These are phyloP conservation scores for Skeletonema tropicum DNA, from an alignment of 108 stramenopile species.

Conservation along the genomic window DNA sequence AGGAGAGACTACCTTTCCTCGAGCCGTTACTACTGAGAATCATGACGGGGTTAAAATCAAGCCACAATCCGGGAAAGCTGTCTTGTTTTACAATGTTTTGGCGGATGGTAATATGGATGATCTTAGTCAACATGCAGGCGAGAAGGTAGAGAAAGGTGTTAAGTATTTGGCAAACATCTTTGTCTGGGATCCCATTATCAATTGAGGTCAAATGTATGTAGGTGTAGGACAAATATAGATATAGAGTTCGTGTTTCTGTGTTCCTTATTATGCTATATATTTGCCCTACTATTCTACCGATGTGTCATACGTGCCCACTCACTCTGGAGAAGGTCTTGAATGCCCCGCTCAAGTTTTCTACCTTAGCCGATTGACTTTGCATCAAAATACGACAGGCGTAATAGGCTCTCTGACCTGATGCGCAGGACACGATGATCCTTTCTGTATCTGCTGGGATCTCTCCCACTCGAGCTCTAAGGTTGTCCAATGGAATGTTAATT, in stretches of 20 bases:
- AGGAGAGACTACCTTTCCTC: conserved; percentile 91
- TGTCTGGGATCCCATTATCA: conserved; percentile 75
- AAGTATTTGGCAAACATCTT: conserved; percentile 88
- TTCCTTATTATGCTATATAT: background rate
- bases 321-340: conserved; percentile 54
- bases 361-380: conserved; percentile 60
- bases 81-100: conserved; percentile 89
- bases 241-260: background rate
- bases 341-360: conserved; percentile 67
- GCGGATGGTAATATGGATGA: conserved; percentile 95
- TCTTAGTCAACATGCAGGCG: conserved; percentile 79
- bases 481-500: conserved; percentile 64
- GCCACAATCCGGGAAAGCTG: conserved; percentile 79
- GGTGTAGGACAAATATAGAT: too few species aligned
- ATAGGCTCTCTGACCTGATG: conserved; percentile 73
- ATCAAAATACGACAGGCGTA: conserved; percentile 67
- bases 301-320: background rate
- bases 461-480: conserved; percentile 54
- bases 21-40: conserved; percentile 64
- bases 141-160: conserved; percentile 69
- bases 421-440: conserved; percentile 61
- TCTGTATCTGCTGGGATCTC: conserved; percentile 60
- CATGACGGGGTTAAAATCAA: conserved; percentile 80
- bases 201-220: conserved; percentile 14
- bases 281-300: background rate